These are phyloP conservation scores for Claviceps sp. DNA, from an alignment of 2,329 filamentous ascomycete genomes.

Conservation along the genomic window DNA sequence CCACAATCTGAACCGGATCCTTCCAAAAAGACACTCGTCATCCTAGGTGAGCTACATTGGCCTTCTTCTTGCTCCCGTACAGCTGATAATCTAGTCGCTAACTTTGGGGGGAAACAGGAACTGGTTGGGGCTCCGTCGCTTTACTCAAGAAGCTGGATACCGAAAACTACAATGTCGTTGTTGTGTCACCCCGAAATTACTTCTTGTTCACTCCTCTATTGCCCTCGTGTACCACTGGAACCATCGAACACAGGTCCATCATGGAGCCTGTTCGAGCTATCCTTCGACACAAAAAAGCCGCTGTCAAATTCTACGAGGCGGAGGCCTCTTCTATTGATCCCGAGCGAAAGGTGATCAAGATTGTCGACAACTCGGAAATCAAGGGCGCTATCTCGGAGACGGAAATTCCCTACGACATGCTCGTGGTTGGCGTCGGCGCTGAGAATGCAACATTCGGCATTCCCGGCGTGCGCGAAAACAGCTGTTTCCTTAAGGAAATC, in stretches of 20 bases:
- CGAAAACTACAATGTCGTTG: constrained; percentile 96
- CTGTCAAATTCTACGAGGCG: constrained; percentile 95
- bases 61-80: background rate
- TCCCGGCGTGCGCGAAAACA: constrained; percentile 85
- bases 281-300: constrained; percentile 83
- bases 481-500: constrained; percentile 98
- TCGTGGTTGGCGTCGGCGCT: constrained; percentile 91
- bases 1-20: constrained; percentile 72
- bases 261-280: constrained; percentile 99
- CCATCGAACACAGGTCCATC: constrained; percentile 97
- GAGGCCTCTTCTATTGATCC: constrained; percentile 93
- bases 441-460: constrained; percentile 99
- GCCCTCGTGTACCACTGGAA: constrained; percentile 92
- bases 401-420: constrained; percentile 94
- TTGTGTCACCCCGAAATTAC: constrained; percentile 97
- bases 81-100: constrained; percentile 1
- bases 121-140: constrained; percentile 90
- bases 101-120: constrained; percentile 44
- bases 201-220: constrained; percentile 98
- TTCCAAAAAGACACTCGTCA: constrained; percentile 89
- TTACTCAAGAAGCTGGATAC: constrained; percentile 98
- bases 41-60: constrained; percentile 56
- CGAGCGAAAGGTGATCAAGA: constrained; percentile 74
- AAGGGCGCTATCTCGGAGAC: constrained; percentile 72
- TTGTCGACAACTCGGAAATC: constrained; percentile 86